Evolutionary conservation across 2,329 filamentous ascomycete species (phyloP), one percentile per base, ranked within the genome.

Genomic region (Tricladium varicosporioides): DNA sequence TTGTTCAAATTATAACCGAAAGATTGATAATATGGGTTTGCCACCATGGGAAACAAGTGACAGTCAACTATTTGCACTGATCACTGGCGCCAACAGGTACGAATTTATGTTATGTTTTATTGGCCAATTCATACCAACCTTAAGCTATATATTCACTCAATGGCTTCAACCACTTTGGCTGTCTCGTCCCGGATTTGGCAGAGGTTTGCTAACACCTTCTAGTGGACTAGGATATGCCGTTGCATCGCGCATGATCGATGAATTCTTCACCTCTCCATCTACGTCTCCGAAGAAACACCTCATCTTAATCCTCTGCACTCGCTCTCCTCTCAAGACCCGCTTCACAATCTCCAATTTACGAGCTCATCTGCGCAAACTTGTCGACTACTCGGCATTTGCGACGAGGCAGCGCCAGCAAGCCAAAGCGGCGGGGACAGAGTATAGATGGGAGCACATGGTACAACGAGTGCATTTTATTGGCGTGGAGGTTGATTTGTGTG

Each of bases 191-290:
- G 9, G 14, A 18, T 15, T 40, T 40, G 10, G 9, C 9, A 40
- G 36, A 40, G 3, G 3, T 5, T 43, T 56, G 63, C 70, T 76
- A 60, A 76, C 67, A 32, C 15, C 27, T 18, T 40, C 5, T 72
- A 97, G 93, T 71, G 93, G 93, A 59, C 85, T 97, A 46, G 93
- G 93, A 46, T 88, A 93, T 66, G 87, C 88, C 54, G 92, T 90
- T 64, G 89, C 89, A 71, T 85, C 89, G 69, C 89, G 91, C 59
- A 80, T 96, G 56, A 93, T 96, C 65, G 91, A 96, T 76, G 90
- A 96, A 67, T 97, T 96, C 77, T 84, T 96, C 58, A 76, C 79
- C 58, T 85, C 84, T 13, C 85, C 79, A 57, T 83, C 84, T 11
- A 85, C 84, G 36, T 83, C 88, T 31, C 77, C 84, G 49, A 78